Percentiles rank a stretch among this genome's conserved stretches.
Conservation (phyloP, 2,329 filamentous ascomycete genomes). For the Macrophomina tecta region DNA sequence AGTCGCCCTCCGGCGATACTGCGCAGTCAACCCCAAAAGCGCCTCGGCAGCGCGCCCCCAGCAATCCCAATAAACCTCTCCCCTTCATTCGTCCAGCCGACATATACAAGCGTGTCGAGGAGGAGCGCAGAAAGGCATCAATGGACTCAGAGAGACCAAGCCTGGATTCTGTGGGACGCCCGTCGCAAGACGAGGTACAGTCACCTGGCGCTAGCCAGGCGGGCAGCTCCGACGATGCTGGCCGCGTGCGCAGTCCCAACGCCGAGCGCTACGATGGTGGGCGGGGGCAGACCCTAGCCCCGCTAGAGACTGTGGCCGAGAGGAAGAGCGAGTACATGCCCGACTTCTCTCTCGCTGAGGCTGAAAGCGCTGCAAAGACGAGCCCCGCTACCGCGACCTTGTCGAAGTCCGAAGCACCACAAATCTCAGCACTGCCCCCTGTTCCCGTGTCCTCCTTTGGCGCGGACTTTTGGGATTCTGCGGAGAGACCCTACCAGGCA, state of each 20-base stretch:
- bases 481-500: conserved; percentile 8
- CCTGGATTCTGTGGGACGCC: conserved; percentile 56
- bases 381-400: not conserved
- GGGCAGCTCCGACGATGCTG: conserved; percentile 27
- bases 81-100: conserved; percentile 77
- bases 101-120: conserved; percentile 74
- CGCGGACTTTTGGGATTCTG: conserved; percentile 37
- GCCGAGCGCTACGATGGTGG: conserved; percentile 3
- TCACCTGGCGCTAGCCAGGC: conserved; percentile 17
- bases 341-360: conserved; percentile 36
- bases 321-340: conserved; percentile 66
- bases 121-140: conserved; percentile 66
- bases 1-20: not conserved
- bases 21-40: conserved; percentile 28
- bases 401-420: not conserved
- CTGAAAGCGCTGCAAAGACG: conserved; percentile 10
- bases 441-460: conserved; percentile 37
- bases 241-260: conserved; percentile 6
- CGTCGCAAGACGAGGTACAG: conserved; percentile 34
- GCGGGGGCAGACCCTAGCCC: conserved; percentile 31
- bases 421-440: conserved; percentile 31
- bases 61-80: conserved; percentile 57
- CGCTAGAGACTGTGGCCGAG: conserved; percentile 62
- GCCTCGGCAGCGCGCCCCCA: conserved; percentile 35
- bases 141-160: conserved; percentile 64